Percentiles rank a stretch among this genome's conserved stretches.
phyloP scores from a whole-genome alignment of 441 rosid species.

The Brassica hybrid region DNA sequence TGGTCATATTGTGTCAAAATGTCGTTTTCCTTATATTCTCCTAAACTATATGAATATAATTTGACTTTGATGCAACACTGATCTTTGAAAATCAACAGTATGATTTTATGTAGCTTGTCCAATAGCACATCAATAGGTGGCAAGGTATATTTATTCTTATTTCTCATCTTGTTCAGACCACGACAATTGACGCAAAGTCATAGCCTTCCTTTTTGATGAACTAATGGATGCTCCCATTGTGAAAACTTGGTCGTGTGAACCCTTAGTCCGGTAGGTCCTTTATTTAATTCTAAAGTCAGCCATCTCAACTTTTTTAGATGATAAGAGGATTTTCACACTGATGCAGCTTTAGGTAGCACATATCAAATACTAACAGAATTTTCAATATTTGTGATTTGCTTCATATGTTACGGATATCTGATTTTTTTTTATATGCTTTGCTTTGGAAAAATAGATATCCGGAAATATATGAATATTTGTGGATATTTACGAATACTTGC shows the following conservation, averaged over 20 bases:
- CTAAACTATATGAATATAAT: background rate
- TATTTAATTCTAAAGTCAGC: background rate
- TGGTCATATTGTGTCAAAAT: background rate
- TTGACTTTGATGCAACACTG: background rate
- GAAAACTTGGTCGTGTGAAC: background rate
- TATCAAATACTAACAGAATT: too few species aligned
- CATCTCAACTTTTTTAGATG: background rate
- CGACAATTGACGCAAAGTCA: background rate
- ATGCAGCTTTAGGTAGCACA: background rate
- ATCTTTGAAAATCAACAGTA: background rate
- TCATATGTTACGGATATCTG: too few species aligned
- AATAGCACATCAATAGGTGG: background rate
- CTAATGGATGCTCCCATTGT: background rate
- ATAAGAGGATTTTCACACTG: background rate
- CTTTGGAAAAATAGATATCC: too few species aligned
- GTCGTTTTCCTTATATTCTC: background rate
- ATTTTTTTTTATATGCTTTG: too few species aligned
- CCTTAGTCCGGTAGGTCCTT: background rate
- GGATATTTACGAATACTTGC: too few species aligned
- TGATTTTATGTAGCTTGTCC: background rate
- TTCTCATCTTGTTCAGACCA: background rate
- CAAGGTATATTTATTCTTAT: background rate
- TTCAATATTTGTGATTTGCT: too few species aligned
- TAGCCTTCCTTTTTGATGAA: background rate
- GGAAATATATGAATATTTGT: too few species aligned